Evolutionary conservation across 139 green algal species (phyloP).

Genomic region (Chlorella sp.): DNA sequence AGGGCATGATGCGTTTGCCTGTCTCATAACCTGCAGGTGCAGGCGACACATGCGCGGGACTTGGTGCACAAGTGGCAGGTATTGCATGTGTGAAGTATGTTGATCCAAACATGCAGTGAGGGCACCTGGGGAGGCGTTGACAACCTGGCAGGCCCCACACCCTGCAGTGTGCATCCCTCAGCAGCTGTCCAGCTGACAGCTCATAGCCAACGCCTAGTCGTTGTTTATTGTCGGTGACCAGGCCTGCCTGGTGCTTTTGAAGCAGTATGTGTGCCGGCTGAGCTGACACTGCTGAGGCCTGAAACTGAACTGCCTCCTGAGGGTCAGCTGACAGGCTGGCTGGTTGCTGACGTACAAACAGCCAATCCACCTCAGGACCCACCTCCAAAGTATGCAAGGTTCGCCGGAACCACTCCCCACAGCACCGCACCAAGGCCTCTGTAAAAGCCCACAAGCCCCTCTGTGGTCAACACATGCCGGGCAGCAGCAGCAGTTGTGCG

Average conservation of each 20-base stretch:
- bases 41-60: not conserved
- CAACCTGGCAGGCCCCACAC: not conserved
- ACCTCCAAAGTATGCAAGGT: conserved; percentile 70
- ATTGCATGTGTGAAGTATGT: not conserved
- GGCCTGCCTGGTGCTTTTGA: not conserved
- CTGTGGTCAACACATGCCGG: not conserved
- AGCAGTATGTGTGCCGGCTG: no score
- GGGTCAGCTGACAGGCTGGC: conserved; percentile 5
- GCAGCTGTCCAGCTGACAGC: no score
- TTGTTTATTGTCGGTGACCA: not conserved
- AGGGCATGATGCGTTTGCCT: not conserved
- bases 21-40: not conserved
- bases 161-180: no score
- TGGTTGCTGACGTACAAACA: conserved; percentile 49
- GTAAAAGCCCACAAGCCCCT: conserved; percentile 61
- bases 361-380: no score
- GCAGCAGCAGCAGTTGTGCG: not conserved
- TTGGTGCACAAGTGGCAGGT: no score
- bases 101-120: not conserved
- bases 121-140: not conserved
- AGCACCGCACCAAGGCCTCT: conserved; percentile 57
- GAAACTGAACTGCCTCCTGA: not conserved
- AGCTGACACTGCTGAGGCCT: no score
- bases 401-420: conserved; percentile 53
- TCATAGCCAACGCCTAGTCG: no score